Evolutionary conservation across 176 grass and related monocot genomes (phyloP), one percentile per base, ranked within the genome.

Genomic region (Aegilops sharonensis): DNA sequence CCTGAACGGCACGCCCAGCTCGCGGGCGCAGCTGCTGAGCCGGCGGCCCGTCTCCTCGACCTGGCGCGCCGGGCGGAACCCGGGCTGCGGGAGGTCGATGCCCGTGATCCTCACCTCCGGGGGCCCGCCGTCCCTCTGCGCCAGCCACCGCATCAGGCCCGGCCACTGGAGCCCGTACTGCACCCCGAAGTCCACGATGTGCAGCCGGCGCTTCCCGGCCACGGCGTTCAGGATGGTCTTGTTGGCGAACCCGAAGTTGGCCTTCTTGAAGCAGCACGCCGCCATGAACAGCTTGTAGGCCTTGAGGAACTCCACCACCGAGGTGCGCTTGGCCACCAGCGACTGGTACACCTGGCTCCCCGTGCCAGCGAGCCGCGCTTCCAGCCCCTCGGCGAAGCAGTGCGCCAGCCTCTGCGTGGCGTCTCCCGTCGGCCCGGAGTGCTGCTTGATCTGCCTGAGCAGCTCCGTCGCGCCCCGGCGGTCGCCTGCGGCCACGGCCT

Each of bases 351-450:
- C 34, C 24, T 83, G 61, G 70, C 91, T 95, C 27, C 90, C 84
- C 1, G 76, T 92, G 57, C 93, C 93, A 0, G 85, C 88, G 4
- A 95, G 69, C 8, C 91, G 82, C 5, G 86, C 86, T n/a, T 95
- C 88, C 25, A 95, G 88, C 5, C 90, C 93, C 17, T 95, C 77
- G 1, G 83, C 65, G 34, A 95, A 92, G n/a, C 84, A 92, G 24
- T 83, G 24, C 9, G 93, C 90, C 31, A 95, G 68, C 63, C 89
- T 89, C 90, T 91, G 85, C 11, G 64, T 86, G 21, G 66, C 87
- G 75, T 90, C 87, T 9, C 93, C 93, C 5, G 29, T 42, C 7
- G 67, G 81, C 17, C 81, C 87, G 10, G 92, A 80, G 72, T 94
- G 85, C 23, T 71, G 77, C 50, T 68, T 83, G 45, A 94, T 92